Base-by-base conservation (phyloP, 495 filamentous ascomycete genomes). In the Bryoglossum gracile region DNA sequence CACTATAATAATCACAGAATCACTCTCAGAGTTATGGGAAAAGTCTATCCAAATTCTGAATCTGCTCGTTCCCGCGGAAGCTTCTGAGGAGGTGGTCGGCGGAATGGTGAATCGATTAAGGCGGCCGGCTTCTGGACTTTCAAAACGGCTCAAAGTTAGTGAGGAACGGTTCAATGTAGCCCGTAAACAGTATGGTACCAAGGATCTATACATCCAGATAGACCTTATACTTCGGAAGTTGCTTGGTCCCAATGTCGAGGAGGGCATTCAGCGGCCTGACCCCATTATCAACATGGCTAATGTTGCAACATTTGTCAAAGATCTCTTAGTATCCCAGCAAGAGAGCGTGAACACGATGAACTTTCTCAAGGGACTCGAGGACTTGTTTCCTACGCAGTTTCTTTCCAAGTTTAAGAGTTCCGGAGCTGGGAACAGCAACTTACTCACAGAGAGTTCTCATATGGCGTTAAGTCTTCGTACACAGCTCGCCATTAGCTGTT, bases 401-500 rank as follows among this genome's bases (percentile, higher is more conserved):
- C 11, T 65, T 14, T 36, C 42, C 3, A 30, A 46, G n/a, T 55
- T 67, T 41, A 51, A 48, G 6, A 23, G 34, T 16, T 28, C 34
- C 3, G 32, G 25, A 28, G 17, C 48, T 23, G 67, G 61, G 37
- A 53, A 43, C 18, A 69, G 62, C 41, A 39, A 26, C 8, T 30
- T 69, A 11, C 18, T 58, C 1, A 42, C 56, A 17, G 59, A 67
- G 18, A 66, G 62, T 8, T 65, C 70, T 43, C 46, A 57, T 6
- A 8, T 72, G 14, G 67, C 58, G 3, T 48, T 73, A 25, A 62
- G 70, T 17, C 42, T 73, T 24, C 64, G 68, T 2, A 73, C 68
- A 2, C 69, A 71, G 33, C 43, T 57, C 30, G 46, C 57, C 6
- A 63, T 73, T n/a, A 36, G 48, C 5, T 13, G 5, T 21, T 37